Evolutionary conservation across 768 basidiomycete species (phyloP), one percentile per base, ranked within the genome.

Genomic region (Chlorophyllum brunneum): DNA sequence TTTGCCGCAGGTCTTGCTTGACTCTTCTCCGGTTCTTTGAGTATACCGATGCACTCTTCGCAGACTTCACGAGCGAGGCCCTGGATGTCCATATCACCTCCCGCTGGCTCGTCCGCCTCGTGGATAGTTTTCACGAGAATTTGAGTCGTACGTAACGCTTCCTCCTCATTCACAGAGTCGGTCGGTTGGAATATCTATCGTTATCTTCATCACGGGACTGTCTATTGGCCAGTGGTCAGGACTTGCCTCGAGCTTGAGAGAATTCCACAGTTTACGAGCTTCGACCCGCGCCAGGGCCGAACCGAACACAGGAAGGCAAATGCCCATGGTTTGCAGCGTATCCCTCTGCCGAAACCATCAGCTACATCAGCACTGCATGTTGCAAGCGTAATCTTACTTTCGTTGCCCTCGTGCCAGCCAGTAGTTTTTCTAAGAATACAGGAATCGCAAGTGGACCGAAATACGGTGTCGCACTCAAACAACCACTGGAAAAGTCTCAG

Each of bases 211-310:
- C 3, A 30, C 16, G 11, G 7, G 34, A 39, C 48, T 23, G 22
- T 54, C 22, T 2, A 54, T 2, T 2, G n/a, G 26, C n/a, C 11
- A 41, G 16, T 36, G 47, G 26, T 20, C 39, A 38, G 49, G 52
- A 86, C 90, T 75, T 91, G 89, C 95, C 79, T 98, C 97, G 22
- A 98, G 76, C 64, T 92, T 95, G 29, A 98, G 66, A 0, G 86
- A 77, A 65, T 86, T 94, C 92, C 94, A 97, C n/a, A 98, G 67
- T 57, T 92, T 86, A 3, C 76, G 74, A 1, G 87, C 88, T 51
- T 79, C 78, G 8, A 78, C 77, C 11, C 78, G 76, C 2, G 82
- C 83, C 3, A 83, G 68, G 2, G 68, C 67, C 0, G 80, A 61
- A 2, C 95, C 97, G 64, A 95, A 98, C 0, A 90, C 81, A 3